Evolutionary conservation across 495 filamentous ascomycete genomes (phyloP).

Genomic region (Annulohypoxylon maeteangense): DNA sequence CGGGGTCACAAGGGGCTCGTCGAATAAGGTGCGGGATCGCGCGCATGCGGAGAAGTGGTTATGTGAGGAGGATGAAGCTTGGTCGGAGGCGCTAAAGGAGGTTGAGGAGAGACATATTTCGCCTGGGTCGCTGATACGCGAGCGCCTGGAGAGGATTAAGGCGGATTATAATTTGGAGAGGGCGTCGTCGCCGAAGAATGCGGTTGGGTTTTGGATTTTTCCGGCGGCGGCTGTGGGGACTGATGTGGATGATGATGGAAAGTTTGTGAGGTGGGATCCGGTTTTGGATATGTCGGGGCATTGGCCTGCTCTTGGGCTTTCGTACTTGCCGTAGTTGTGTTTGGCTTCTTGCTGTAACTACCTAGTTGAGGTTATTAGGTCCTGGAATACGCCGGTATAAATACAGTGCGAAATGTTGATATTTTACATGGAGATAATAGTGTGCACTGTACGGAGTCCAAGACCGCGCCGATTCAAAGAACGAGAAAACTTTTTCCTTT

Average conservation of each 20-base stretch:
- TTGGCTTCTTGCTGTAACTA: neutral
- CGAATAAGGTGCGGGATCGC: neutral
- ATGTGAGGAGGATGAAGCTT: neutral
- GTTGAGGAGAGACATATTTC: neutral
- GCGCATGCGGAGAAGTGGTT: neutral
- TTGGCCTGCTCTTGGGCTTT: slow-evolving; percentile 7
- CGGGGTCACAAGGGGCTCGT: too few relatives aligned
- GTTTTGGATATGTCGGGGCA: slow-evolving; percentile 2
- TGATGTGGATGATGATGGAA: neutral
- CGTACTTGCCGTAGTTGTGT: slow-evolving; percentile 4
- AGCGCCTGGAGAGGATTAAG: neutral
- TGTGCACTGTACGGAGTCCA: slow-evolving; percentile 33
- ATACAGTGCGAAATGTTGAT: neutral
- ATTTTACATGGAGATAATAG: neutral
- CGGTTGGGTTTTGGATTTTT: neutral
- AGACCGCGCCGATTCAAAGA: neutral
- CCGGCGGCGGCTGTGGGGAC: neutral
- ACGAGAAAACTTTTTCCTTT: slow-evolving; percentile 18
- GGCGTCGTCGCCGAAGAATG: neutral
- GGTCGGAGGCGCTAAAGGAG: neutral
- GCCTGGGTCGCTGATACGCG: neutral
- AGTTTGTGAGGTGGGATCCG: neutral
- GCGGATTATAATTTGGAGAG: neutral
- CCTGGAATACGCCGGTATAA: too few relatives aligned
- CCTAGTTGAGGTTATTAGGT: neutral